Conservation (phyloP, 2,329 filamentous ascomycete genomes). For the Byssoonygena ceratinophila region DNA sequence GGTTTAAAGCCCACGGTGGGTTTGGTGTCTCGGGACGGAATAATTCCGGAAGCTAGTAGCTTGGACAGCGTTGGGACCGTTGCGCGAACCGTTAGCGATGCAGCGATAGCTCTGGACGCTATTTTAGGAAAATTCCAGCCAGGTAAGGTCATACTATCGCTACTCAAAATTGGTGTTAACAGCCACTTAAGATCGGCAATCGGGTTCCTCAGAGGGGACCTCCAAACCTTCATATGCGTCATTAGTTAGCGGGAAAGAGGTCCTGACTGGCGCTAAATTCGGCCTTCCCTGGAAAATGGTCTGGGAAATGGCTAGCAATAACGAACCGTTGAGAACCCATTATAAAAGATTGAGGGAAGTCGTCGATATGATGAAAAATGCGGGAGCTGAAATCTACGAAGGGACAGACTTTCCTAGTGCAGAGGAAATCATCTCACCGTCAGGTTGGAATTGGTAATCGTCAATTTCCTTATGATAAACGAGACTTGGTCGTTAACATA, state of each 20-base stretch:
- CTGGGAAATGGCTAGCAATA: conserved; percentile 51
- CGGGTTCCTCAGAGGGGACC: neutral
- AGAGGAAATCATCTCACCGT: conserved; percentile 51
- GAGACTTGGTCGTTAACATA: neutral
- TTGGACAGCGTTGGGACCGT: conserved; percentile 61
- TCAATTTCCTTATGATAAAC: neutral
- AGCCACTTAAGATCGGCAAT: neutral
- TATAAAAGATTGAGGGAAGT: conserved; percentile 40
- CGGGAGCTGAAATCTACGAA: conserved; percentile 59
- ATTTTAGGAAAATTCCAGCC: conserved; percentile 53
- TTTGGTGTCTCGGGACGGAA: conserved; percentile 52
- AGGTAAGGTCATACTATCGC: neutral
- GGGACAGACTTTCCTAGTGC: conserved; percentile 57
- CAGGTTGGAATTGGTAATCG: conserved; percentile 59
- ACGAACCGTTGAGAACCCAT: conserved; percentile 39
- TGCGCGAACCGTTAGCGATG: conserved; percentile 57
- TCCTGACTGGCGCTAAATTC: conserved; percentile 53
- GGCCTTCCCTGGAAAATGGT: conserved; percentile 63
- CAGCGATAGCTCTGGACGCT: conserved; percentile 54
- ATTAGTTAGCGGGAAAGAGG: conserved; percentile 44
- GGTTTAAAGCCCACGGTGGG: conserved; percentile 70
- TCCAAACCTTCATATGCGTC: conserved; percentile 38
- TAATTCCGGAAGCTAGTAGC: conserved; percentile 56
- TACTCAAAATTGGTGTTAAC: neutral
- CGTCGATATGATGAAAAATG: conserved; percentile 45